phyloP scores from a whole-genome alignment of 495 filamentous ascomycete species.

The Glonium stellatum region DNA sequence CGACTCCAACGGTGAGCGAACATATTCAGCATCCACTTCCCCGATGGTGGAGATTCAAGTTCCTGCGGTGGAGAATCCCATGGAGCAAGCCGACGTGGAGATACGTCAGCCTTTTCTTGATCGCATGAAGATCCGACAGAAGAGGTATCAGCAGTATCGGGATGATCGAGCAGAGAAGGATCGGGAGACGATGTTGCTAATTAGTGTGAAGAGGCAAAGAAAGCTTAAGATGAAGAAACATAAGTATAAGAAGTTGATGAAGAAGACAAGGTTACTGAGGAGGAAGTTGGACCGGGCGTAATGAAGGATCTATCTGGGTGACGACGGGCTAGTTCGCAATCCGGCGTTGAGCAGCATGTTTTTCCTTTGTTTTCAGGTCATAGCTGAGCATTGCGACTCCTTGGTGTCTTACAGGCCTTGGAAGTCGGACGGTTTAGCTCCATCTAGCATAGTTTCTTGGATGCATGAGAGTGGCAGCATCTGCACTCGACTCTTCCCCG shows the following conservation, averaged over 20 bases:
- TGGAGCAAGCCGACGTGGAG: conserved; percentile 12
- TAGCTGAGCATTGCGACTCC: conserved; percentile 4
- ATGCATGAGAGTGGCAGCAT: conserved; percentile 22
- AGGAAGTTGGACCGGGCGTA: conserved; percentile 68
- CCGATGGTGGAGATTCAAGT: conserved; percentile 32
- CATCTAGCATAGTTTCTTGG: conserved; percentile 22
- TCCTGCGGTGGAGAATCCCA: conserved; percentile 5
- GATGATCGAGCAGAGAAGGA: conserved; percentile 5
- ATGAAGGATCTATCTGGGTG: conserved; percentile 10
- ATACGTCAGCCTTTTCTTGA: conserved; percentile 35
- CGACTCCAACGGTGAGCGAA: conserved; percentile 59
- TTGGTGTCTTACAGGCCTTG: neutral
- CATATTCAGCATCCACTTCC: conserved; percentile 40
- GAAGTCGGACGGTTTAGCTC: neutral
- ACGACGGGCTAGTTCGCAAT: neutral
- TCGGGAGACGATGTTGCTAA: conserved; percentile 31
- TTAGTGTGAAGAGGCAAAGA: conserved; percentile 82
- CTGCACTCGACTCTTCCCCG: neutral
- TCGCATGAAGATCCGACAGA: conserved; percentile 32
- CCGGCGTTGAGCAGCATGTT: neutral
- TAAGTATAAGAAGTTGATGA: conserved; percentile 99
- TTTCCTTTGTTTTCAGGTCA: conserved; percentile 1
- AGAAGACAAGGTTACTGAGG: conserved; percentile 79
- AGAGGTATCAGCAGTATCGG: conserved; percentile 13
- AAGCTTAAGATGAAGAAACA: conserved; percentile 99